Base-by-base conservation (phyloP, 2,329 filamentous ascomycete genomes). In the Thelonectria rubi region DNA sequence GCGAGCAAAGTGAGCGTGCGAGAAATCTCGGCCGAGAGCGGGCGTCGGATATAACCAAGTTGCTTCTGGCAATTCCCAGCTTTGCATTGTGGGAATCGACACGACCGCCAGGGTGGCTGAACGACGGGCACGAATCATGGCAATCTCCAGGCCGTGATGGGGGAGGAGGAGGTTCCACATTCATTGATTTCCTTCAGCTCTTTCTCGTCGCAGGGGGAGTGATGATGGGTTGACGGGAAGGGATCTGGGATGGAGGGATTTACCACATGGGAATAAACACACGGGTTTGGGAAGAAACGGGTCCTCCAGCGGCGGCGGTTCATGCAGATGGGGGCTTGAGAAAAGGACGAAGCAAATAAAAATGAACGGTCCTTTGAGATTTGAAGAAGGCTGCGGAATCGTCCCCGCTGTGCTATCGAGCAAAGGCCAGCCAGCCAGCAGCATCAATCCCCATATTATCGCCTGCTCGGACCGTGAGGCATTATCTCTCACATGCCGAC, bases 401-500 rank as follows among this genome's bases (percentile, higher is more conserved):
- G 39, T n/a, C 48, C 58, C 58, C 42, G 58, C 30, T 52, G 58
- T 46, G 37, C 46, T 50, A 18, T 34, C 40, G 39, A 49, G 17
- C 21, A 42, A 56, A 51, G 47, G 52, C 53, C 40, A 24, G n/a
- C 32, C 37, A 47, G 21, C 8, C 10, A 34, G 18, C 26, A 11
- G 5, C 12, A 26, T 30, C 20, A n/a, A 42, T 42, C 39, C 48
- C 62, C 58, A 46, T 62, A 51, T 51, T 47, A 50, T 46, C 45
- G 21, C 52, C 51, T 43, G 21, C 52, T 52, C 39, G 53, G 45
- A 48, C 40, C 21, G 24, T 62, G 68, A 70, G 68, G 68, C 59
- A 70, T 70, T 70, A 69, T 60, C 48, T 45, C 26, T 12, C 20
- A 53, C 21, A 63, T 59, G 47, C 59, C 61, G 58, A 58, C 42